Evolutionary conservation across 1,284 basidiomycete genomes (phyloP).

Genomic region (Ceratobasidium sp.): DNA sequence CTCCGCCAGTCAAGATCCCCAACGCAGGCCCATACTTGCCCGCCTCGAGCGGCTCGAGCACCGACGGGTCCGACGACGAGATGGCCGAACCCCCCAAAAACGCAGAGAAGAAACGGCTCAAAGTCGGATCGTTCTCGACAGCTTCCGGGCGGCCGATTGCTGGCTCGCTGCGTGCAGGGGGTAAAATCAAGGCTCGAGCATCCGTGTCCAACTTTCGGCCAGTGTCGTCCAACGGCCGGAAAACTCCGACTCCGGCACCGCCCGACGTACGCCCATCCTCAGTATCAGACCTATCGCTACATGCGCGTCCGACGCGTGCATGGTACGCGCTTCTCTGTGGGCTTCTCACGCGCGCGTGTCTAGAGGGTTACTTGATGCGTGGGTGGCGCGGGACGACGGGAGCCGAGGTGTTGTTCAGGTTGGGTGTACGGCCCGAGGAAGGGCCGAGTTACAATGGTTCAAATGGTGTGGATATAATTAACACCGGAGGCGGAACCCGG

Average conservation of each 20-base stretch:
- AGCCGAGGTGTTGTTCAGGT: conserved; percentile 76
- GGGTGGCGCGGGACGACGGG: conserved; percentile 80
- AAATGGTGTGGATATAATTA: conserved; percentile 5
- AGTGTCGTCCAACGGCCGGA: conserved; percentile 9
- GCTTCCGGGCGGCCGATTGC: conserved; percentile 13
- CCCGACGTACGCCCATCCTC: conserved; percentile 19
- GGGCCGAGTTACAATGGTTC: not conserved
- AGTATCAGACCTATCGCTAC: conserved; percentile 46
- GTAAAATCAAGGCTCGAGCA: not conserved
- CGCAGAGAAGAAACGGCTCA: not conserved
- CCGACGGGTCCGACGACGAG: conserved; percentile 37
- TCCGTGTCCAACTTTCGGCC: conserved; percentile 3
- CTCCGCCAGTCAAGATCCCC: conserved; percentile 35
- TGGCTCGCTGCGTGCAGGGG: conserved; percentile 12
- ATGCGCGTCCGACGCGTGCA: conserved; percentile 71
- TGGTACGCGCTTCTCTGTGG: conserved; percentile 85
- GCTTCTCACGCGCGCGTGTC: conserved; percentile 78
- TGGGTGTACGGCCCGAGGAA: conserved; percentile 69
- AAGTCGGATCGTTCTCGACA: conserved; percentile 18
- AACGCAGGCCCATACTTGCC: conserved; percentile 28
- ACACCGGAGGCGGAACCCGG: not conserved
- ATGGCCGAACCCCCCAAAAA: not conserved
- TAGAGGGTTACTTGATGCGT: conserved; percentile 83
- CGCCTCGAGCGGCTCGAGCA: conserved; percentile 41
- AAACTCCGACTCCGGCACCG: conserved; percentile 14